Conservation (phyloP, 371 early-diverging fungal genomes). For the Mucor irregularis region DNA sequence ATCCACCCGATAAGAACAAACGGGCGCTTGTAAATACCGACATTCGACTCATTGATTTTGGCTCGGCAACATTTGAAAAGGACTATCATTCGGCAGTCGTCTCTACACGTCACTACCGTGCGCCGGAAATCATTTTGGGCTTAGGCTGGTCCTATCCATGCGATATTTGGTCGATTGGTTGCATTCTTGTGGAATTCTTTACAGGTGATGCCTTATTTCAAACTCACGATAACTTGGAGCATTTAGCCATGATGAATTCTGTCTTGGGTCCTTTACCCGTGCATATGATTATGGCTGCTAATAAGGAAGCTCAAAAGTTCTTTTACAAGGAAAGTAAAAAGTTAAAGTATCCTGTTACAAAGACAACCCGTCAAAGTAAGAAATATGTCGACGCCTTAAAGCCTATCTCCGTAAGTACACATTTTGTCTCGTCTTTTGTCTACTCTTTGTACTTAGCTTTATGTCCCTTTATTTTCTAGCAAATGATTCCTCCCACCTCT, state of each 20-base stretch:
- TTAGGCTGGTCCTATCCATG: constrained; percentile 94
- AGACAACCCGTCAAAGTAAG: constrained; percentile 59
- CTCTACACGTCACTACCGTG: constrained; percentile 93
- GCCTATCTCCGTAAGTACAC: constrained; percentile 51
- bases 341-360: constrained; percentile 62
- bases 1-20: constrained; percentile 18
- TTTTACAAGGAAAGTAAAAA: constrained; percentile 45
- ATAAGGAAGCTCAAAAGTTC: constrained; percentile 57
- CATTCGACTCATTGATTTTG: constrained; percentile 93
- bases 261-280: constrained; percentile 46
- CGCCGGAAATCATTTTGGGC: constrained; percentile 93
- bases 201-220: constrained; percentile 95
- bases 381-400: constrained; percentile 65
- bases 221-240: constrained; percentile 83
- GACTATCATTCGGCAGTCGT: constrained; percentile 91
- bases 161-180: constrained; percentile 97
- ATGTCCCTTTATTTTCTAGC: constrained; percentile 10
- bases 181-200: constrained; percentile 90
- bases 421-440: background rate
- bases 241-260: constrained; percentile 72
- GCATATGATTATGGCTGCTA: constrained; percentile 17
- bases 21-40: constrained; percentile 62
- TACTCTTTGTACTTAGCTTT: background rate
- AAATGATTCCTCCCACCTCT: constrained; percentile 33
- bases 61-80: constrained; percentile 89